Evolutionary conservation across 2,329 filamentous ascomycete genomes (phyloP).

Genomic region (Aureobasidium zeae): DNA sequence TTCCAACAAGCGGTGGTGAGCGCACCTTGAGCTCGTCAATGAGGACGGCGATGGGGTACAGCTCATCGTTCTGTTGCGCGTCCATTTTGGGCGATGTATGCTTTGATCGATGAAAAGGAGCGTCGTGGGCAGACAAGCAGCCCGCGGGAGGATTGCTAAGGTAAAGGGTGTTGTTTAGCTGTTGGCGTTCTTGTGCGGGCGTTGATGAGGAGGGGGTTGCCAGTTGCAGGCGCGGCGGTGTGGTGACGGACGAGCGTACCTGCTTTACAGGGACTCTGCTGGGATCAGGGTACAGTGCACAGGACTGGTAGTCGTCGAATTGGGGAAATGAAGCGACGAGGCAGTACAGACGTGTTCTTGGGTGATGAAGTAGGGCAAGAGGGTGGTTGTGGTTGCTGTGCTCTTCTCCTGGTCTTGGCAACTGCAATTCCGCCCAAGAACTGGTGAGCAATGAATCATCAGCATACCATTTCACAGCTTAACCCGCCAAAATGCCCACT

Average conservation of each 20-base stretch:
- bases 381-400: background rate
- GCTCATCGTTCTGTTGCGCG: conserved; percentile 88
- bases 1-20: conserved; percentile 13
- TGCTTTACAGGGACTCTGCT: background rate
- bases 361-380: background rate
- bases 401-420: background rate
- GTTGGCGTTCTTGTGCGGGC: conserved; percentile 15
- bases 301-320: background rate
- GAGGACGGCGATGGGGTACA: conserved; percentile 98
- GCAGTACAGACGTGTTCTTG: background rate
- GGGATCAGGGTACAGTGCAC: background rate
- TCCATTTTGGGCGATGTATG: conserved; percentile 56
- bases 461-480: conserved; percentile 1
- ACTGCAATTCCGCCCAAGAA: background rate
- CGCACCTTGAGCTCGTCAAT: conserved; percentile 98
- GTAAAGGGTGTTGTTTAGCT: background rate
- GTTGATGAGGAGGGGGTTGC: conserved; percentile 6
- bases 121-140: conserved; percentile 14
- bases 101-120: conserved; percentile 11
- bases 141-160: conserved; percentile 2
- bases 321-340: too few relatives aligned
- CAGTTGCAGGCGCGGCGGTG: conserved; percentile 9
- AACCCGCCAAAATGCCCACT: conserved; percentile 67
- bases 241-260: conserved; percentile 5
- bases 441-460: background rate